Conservation (phyloP, 1,284 basidiomycete species). For the Cryptococcus wingfieldii region DNA sequence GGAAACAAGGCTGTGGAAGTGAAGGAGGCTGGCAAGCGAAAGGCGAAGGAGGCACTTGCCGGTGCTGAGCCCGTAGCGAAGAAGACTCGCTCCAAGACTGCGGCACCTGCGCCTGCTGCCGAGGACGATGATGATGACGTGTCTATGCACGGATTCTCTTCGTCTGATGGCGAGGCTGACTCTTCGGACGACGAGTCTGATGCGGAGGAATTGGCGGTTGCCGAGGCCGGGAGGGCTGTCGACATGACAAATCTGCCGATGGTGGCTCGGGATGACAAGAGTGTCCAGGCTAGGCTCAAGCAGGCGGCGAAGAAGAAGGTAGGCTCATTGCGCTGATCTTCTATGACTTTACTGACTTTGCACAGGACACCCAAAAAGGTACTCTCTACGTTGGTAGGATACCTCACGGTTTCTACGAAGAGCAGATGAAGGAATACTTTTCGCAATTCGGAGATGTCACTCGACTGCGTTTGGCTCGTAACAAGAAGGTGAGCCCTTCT, state of each 20-base stretch:
- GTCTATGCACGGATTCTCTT: constrained; percentile 64
- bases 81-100: constrained; percentile 7
- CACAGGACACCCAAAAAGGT: constrained; percentile 59
- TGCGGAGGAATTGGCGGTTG: constrained; percentile 54
- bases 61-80: constrained; percentile 10
- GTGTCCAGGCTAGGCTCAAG: constrained; percentile 72
- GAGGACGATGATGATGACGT: constrained; percentile 47
- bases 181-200: constrained; percentile 73
- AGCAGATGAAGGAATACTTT: constrained; percentile 88
- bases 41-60: constrained; percentile 14
- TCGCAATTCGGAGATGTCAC: constrained; percentile 90
- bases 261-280: constrained; percentile 75
- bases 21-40: constrained; percentile 18
- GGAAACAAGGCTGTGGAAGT: constrained; percentile 12
- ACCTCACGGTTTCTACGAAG: constrained; percentile 96
- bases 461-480: constrained; percentile 82
- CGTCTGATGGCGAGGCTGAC: constrained; percentile 57
- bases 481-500: constrained; percentile 67
- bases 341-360: constrained; percentile 1
- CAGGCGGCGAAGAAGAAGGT: constrained; percentile 76
- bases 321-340: constrained; percentile 34
- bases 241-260: constrained; percentile 71
- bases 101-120: constrained; percentile 15
- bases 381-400: constrained; percentile 86
- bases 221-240: constrained; percentile 47